Conservation (phyloP, 2,329 filamentous ascomycete species). For the Lasiodiplodia sp. region DNA sequence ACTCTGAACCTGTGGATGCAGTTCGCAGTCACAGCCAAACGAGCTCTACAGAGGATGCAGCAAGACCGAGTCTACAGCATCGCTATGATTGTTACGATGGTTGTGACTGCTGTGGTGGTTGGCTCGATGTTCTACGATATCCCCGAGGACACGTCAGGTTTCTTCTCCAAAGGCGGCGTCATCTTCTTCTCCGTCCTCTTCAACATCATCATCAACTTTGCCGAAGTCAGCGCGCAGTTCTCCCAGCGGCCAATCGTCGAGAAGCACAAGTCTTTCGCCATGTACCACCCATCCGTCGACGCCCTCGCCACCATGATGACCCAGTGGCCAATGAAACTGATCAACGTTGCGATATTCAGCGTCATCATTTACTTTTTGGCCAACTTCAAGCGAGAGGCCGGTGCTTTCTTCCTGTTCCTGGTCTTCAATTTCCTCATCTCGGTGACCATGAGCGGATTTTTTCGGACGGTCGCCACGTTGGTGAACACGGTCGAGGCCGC, state of each 20-base stretch:
- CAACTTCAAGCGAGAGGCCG: constrained; percentile 75
- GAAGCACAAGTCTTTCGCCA: constrained; percentile 83
- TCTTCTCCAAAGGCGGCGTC: constrained; percentile 79
- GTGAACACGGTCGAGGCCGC: constrained; percentile 71
- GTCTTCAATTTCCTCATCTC: constrained; percentile 77
- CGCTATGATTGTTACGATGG: constrained; percentile 73
- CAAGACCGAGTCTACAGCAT: constrained; percentile 79
- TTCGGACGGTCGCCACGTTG: constrained; percentile 77
- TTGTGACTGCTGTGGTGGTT: constrained; percentile 78
- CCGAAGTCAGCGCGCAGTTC: constrained; percentile 73
- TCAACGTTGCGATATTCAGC: constrained; percentile 78
- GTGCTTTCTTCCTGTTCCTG: constrained; percentile 85
- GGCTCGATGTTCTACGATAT: constrained; percentile 84
- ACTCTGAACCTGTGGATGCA: constrained; percentile 81
- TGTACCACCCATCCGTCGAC: constrained; percentile 90
- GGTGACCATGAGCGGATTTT: constrained; percentile 83
- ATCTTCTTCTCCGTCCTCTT: constrained; percentile 88
- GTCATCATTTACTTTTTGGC: constrained; percentile 86
- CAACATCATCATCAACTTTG: constrained; percentile 80
- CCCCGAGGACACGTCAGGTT: constrained; percentile 67
- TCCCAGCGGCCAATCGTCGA: constrained; percentile 90
- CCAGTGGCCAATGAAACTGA: constrained; percentile 83
- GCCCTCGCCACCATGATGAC: constrained; percentile 84
- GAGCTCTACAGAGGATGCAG: constrained; percentile 77
- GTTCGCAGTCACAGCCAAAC: constrained; percentile 77